Evolutionary conservation across 176 grass and related monocot species (phyloP), one percentile per base, ranked within the genome.

Genomic region (Dendrocalamus sinicus): DNA sequence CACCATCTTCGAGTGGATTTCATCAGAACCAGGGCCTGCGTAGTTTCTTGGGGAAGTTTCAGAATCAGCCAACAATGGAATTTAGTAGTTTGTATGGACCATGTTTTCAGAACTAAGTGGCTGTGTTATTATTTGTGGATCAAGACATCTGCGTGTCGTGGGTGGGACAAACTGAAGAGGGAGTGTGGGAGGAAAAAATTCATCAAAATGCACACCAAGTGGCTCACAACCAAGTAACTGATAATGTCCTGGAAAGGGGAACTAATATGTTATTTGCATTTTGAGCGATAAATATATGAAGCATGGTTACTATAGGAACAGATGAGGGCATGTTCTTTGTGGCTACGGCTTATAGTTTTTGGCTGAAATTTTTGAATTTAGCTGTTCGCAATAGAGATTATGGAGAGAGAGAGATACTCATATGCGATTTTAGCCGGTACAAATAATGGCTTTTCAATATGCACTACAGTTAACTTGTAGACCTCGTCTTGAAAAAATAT

Each of bases 161-260:
- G 5, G 8, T 51, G 30, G 78, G 43, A 60, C 14, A 75, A 17
- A 24, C 24, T 77, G 70, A 45, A 81, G 55, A 8, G 48, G 3
- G 9, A 70, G 4, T 43, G 81, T 20, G 40, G 76, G 77, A 67
- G 37, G 19, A 22, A 5, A 67, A 67, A 39, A 70, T 22, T 67
- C 47, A 76, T 80, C 30, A 72, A 77, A 81, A n/a, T 70, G 11
- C 30, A 54, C 58, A 58, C 48, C 68, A 84, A 81, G 48, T 60
- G 53, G 63, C 23, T 71, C 26, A 47, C 24, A 23, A 13, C 77
- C 37, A 39, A 39, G 37, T 72, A 46, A 53, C 62, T 46, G 32
- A 32, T 62, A 19, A 51, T 26, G 55, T 69, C 50, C 13, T 55
- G 41, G 67, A 55, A 76, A 70, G 12, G 65, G 83, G n/a, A 20